These are phyloP conservation scores for Magnusiomyces suaveolens DNA, from an alignment of 1,139 yeast genomes.

Conservation along the genomic window DNA sequence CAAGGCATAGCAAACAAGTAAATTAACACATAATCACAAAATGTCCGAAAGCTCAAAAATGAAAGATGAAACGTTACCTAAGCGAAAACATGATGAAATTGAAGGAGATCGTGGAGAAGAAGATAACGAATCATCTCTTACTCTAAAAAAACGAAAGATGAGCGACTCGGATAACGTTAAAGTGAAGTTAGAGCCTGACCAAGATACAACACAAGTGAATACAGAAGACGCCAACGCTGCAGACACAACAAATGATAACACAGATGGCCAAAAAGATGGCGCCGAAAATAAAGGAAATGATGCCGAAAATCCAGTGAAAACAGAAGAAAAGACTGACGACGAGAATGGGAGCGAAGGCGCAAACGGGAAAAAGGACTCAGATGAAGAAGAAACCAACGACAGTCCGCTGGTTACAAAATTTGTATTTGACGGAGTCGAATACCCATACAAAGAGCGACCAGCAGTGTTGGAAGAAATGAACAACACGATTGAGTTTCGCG, in stretches of 20 bases:
- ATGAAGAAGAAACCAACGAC: slow-evolving; percentile 25
- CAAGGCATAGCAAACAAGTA: too few relatives aligned
- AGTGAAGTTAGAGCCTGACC: background rate
- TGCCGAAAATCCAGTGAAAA: slow-evolving; percentile 21
- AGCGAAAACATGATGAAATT: background rate
- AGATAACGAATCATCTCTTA: background rate
- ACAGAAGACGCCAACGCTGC: background rate
- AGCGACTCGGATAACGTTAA: background rate
- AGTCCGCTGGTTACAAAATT: slow-evolving; percentile 37
- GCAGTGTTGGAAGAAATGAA: slow-evolving; percentile 89
- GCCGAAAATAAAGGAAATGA: background rate
- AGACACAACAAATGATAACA: background rate
- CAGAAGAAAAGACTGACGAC: slow-evolving; percentile 17
- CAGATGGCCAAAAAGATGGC: background rate
- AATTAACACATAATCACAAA: too few relatives aligned
- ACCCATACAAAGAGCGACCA: slow-evolving; percentile 83
- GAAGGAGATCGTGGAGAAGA: background rate
- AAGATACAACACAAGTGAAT: background rate
- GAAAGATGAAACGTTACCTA: background rate
- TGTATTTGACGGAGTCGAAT: slow-evolving; percentile 67
- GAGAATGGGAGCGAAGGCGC: slow-evolving; percentile 19
- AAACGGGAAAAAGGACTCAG: slow-evolving; percentile 18
- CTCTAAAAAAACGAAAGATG: background rate
- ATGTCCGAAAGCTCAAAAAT: background rate
- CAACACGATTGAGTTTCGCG: slow-evolving; percentile 86